Base-by-base conservation (phyloP, 2,329 filamentous ascomycete genomes). In the Capronia epimyces region DNA sequence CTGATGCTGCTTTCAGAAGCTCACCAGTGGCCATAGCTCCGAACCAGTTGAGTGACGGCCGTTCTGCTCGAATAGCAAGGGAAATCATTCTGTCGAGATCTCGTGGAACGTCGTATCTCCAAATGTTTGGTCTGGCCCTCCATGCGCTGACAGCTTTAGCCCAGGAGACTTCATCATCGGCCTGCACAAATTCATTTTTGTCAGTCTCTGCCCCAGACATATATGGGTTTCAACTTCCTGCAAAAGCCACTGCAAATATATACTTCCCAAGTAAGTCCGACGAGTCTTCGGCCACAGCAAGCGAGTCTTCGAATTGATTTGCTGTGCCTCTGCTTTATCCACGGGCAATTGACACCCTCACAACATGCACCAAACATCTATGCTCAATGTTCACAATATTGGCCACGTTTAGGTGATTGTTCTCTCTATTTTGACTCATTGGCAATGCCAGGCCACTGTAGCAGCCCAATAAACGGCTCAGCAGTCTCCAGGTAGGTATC, bases 311-410 rank as follows among this genome's bases (percentile, higher is more conserved):
- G n/a, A n/a, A n/a, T n/a, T n/a, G n/a, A n/a, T n/a, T n/a, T n/a
- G n/a, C n/a, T n/a, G n/a, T n/a, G n/a, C n/a, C n/a, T n/a, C n/a
- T n/a, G n/a, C n/a, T n/a, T n/a, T n/a, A n/a, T n/a, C n/a, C n/a
- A n/a, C n/a, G n/a, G n/a, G n/a, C n/a, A n/a, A n/a, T 29, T 29
- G 27, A 7, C 27, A 29, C 27, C 8, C 18, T 39, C 18, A 7
- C 36, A 31, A n/a, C 42, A 49, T 25, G 13, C 52, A 7, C 32
- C 49, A 31, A 53, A 50, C 36, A 52, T 56, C 36, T 50, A 52
- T 25, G 32, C 52, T 16, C 51, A 51, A 9, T 55, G 55, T 59
- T 31, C 52, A 55, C 10, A 59, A 57, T 27, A 29, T 57, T n/a
- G n/a, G n/a, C n/a, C 13, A 43, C 37, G 18, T 39, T 49, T n/a